Conservation (phyloP, 345 rosid species). For the Eucalyptus tenuipes region DNA sequence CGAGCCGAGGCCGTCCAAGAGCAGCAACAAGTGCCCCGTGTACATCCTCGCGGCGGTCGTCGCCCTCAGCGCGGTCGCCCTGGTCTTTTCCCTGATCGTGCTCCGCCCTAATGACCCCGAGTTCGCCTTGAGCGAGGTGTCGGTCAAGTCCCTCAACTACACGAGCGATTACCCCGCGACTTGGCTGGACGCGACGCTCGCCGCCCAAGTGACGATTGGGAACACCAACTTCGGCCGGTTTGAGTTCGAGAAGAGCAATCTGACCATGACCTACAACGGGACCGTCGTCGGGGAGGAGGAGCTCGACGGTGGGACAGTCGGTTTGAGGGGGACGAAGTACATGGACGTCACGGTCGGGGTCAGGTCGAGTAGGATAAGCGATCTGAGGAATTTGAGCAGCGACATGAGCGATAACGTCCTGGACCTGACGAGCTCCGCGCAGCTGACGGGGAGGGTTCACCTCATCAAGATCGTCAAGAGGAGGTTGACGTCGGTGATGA, state of each 20-base stretch:
- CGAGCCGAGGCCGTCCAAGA: neutral
- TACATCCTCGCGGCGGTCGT: neutral
- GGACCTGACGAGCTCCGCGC: neutral
- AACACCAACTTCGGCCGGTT: conserved; percentile 10
- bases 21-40: neutral
- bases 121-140: neutral
- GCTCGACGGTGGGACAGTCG: neutral
- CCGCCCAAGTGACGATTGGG: neutral
- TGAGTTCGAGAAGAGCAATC: neutral
- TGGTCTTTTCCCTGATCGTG: conserved; percentile 1
- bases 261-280: neutral
- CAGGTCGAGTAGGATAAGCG: neutral
- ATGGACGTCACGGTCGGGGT: neutral
- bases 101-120: conserved; percentile 1
- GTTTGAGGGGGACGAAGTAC: neutral
- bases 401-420: neutral
- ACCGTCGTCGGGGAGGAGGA: neutral
- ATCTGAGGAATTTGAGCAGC: neutral
- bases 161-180: neutral
- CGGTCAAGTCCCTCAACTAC: neutral
- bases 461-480: neutral
- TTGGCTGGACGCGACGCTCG: neutral
- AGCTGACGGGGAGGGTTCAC: neutral
- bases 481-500: neutral
- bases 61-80: neutral